Percentiles rank a stretch among this genome's conserved stretches.
Conservation (phyloP, 1,284 basidiomycete species). For the Sphaerobolus stellatus region DNA sequence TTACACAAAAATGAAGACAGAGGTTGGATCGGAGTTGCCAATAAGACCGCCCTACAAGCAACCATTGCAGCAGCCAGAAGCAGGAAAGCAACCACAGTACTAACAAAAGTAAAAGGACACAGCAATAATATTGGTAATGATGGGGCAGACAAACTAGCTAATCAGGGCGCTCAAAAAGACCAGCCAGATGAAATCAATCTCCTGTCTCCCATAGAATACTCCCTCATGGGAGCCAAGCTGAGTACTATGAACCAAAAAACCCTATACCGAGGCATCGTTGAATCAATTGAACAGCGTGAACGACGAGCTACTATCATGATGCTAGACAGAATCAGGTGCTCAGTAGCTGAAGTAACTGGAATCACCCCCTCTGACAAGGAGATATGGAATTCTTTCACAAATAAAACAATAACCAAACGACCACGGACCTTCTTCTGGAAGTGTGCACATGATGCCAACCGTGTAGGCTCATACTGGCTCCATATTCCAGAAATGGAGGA, state of each 20-base stretch:
- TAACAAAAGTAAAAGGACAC: slow-evolving; percentile 22
- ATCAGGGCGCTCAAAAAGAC: neutral
- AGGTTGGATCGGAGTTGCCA: slow-evolving; percentile 16
- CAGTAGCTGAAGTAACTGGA: neutral
- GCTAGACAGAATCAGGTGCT: neutral
- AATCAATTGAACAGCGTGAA: neutral
- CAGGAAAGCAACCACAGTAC: slow-evolving; percentile 7
- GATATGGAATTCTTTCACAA: too few relatives aligned
- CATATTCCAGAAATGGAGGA: too few relatives aligned
- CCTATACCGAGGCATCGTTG: neutral
- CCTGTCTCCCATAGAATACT: neutral
- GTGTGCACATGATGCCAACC: too few relatives aligned
- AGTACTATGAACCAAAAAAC: neutral
- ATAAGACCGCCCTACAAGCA: slow-evolving; percentile 11
- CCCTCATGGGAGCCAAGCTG: neutral
- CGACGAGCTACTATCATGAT: neutral
- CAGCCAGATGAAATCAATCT: neutral
- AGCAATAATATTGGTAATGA: slow-evolving; percentile 16
- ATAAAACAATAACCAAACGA: too few relatives aligned
- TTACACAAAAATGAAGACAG: slow-evolving; percentile 19
- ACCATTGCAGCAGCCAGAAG: slow-evolving; percentile 6
- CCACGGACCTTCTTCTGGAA: too few relatives aligned
- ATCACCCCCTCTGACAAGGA: neutral
- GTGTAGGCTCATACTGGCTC: too few relatives aligned
- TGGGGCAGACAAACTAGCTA: slow-evolving; percentile 17